Conservation (phyloP, 208 protist species). For the Porcisia deanei region DNA sequence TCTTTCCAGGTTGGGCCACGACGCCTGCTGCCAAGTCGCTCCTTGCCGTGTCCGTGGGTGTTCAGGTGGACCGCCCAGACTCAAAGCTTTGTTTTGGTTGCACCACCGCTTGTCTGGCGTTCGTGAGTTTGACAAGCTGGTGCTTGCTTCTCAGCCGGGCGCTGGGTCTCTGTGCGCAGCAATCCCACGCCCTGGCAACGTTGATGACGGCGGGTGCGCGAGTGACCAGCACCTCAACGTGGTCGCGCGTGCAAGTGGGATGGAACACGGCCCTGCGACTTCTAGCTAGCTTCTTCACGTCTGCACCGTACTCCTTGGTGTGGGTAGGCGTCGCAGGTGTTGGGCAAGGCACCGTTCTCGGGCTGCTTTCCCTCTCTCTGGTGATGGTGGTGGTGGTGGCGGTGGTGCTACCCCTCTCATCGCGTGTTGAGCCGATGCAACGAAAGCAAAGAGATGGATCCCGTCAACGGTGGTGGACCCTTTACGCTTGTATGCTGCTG, state of each 20-base stretch:
- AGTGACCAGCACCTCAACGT: neutral
- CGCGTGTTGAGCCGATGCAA: neutral
- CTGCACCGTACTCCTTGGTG: conserved; percentile 18
- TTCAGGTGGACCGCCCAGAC: neutral
- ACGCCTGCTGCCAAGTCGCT: neutral
- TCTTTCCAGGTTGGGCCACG: conserved; percentile 4
- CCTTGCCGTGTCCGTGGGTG: neutral
- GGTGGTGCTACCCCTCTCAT: conserved; percentile 6
- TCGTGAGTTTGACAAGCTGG: conserved; percentile 16
- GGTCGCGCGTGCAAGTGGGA: neutral
- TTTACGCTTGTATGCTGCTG: conserved; percentile 13
- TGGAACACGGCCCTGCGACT: neutral
- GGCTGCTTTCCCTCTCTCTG: conserved; percentile 15
- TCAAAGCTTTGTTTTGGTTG: neutral
- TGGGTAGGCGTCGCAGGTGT: conserved; percentile 14
- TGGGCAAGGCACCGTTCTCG: conserved; percentile 15
- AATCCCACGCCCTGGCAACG: neutral
- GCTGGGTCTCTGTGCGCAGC: neutral
- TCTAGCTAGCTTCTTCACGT: neutral
- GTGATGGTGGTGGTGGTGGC: neutral
- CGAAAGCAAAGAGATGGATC: neutral
- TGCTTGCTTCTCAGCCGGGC: conserved; percentile 5
- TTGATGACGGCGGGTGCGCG: neutral
- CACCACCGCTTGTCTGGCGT: neutral
- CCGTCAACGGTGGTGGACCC: conserved; percentile 15